These are phyloP conservation scores for Rhododendron kiyosumense DNA, from an alignment of 148 eudicot genomes.

Conservation along the genomic window DNA sequence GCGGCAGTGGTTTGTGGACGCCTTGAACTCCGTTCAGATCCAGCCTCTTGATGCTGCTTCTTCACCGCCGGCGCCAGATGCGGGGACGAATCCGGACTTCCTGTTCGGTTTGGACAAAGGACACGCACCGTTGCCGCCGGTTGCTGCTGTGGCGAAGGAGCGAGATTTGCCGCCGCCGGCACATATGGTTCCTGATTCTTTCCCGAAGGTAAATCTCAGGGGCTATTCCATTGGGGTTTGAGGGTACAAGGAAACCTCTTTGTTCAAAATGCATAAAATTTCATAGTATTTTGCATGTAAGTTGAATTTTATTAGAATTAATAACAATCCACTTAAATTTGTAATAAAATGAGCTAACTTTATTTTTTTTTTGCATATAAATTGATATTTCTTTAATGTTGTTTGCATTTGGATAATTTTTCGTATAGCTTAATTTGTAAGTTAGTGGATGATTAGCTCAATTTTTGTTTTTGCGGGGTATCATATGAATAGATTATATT, in stretches of 20 bases:
- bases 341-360: too few relatives aligned
- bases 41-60: not conserved
- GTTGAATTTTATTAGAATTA: too few relatives aligned
- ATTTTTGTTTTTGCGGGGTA: too few relatives aligned
- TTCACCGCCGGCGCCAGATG: slow-evolving; percentile 10
- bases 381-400: not conserved
- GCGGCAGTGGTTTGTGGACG: slow-evolving; percentile 44
- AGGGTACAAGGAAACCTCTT: not conserved
- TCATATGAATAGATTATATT: too few relatives aligned
- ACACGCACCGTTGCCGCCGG: not conserved
- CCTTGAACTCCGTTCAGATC: slow-evolving; percentile 28
- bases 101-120: slow-evolving; percentile 51
- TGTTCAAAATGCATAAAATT: too few relatives aligned
- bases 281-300: too few relatives aligned
- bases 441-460: too few relatives aligned
- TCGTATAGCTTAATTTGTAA: too few relatives aligned
- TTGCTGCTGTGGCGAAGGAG: not conserved
- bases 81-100: slow-evolving; percentile 31
- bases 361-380: too few relatives aligned
- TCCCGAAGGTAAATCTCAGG: not conserved
- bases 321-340: too few relatives aligned
- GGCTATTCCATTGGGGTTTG: not conserved
- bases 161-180: slow-evolving; percentile 3
- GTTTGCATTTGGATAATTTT: too few relatives aligned
- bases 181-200: slow-evolving; percentile 14